Evolutionary conservation across 768 basidiomycete species (phyloP), one percentile per base, ranked within the genome.

Genomic region (Clitopilus passeckerianus): DNA sequence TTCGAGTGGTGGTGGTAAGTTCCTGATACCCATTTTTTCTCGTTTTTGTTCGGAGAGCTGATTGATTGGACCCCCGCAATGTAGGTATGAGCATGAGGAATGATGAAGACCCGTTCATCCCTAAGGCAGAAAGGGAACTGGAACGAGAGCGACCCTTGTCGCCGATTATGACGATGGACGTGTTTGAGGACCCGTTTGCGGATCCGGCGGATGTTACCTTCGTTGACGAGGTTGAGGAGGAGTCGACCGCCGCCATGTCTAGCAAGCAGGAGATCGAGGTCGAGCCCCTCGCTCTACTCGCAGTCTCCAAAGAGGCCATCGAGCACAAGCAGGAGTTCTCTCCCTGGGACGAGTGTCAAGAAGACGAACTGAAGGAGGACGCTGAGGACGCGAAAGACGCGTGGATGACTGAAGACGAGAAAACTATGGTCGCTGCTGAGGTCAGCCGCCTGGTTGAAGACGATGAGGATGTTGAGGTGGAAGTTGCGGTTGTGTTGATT

Each of bases 271-370:
- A 18, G 37, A 18, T 41, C 37, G 37, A 18, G 37, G 10, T 41
- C 37, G 37, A 41, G 37, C 37, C 37, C 10, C 37, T 41, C 4
- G 30, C 34, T 8, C 30, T 53, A 12, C 30, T 12, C 18, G 27
- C 6, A 6, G 23, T 24, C 10, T 8, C 41, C 9, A 37, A 14
- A 35, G 37, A 57, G 37, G 20, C 14, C 16, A n/a, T 15, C 18
- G 22, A 37, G 35, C 56, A 27, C 63, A 63, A 61, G 43, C 56
- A 6, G 59, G 65, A 60, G 57, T 63, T 33, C 57, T 59, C 27
- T 37, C 60, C 16, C 65, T 50, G 46, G 64, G 64, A 62, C 43
- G 34, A 54, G 59, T 27, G 41, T 16, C 20, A 15, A 18, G 41
- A 37, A 10, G 27, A 24, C 16, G 43, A 34, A 14, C 18, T 14